phyloP scores from a whole-genome alignment of 139 green algal species.

The Yamagishiella unicocca region DNA sequence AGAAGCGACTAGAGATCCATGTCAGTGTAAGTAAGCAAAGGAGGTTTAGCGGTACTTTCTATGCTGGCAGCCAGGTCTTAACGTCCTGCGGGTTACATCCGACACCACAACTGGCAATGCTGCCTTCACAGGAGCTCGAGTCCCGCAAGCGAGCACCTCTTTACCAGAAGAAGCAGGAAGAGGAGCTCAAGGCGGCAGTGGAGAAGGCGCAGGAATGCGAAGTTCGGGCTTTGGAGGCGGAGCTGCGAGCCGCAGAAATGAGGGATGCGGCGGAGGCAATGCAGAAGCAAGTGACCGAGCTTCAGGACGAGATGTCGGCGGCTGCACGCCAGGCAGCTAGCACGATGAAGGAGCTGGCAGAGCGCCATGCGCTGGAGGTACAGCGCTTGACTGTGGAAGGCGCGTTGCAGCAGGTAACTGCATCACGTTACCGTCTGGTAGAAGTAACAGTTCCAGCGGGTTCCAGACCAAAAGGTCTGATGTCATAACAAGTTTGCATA shows the following conservation, averaged over 20 bases:
- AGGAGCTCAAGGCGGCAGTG: slow-evolving; percentile 83
- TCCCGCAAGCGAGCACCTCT: slow-evolving; percentile 87
- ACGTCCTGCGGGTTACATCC: no score
- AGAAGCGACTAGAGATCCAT: slow-evolving; percentile 77
- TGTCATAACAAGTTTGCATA: no score
- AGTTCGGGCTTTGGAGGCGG: slow-evolving; percentile 69
- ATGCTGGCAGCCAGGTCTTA: background rate
- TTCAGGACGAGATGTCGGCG: slow-evolving; percentile 37
- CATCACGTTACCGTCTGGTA: background rate
- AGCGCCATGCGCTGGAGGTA: slow-evolving; percentile 52
- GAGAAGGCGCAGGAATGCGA: slow-evolving; percentile 85
- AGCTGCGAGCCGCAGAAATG: slow-evolving; percentile 70
- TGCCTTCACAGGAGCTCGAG: slow-evolving; percentile 80
- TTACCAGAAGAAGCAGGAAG: slow-evolving; percentile 91
- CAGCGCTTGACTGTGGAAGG: slow-evolving; percentile 53
- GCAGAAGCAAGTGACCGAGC: slow-evolving; percentile 44
- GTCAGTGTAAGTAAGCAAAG: slow-evolving; percentile 57
- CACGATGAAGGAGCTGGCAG: slow-evolving; percentile 38
- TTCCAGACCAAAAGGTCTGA: no score
- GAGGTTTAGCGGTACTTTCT: background rate
- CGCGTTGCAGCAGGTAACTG: slow-evolving; percentile 48
- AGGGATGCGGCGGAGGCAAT: slow-evolving; percentile 49
- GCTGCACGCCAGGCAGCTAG: slow-evolving; percentile 24
- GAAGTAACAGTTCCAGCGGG: no score
- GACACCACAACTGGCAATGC: background rate